A percentile compares a stretch with the other conserved stretches of the same genome.
phyloP scores from a whole-genome alignment of 148 eudicot genomes.

The Silene conica region DNA sequence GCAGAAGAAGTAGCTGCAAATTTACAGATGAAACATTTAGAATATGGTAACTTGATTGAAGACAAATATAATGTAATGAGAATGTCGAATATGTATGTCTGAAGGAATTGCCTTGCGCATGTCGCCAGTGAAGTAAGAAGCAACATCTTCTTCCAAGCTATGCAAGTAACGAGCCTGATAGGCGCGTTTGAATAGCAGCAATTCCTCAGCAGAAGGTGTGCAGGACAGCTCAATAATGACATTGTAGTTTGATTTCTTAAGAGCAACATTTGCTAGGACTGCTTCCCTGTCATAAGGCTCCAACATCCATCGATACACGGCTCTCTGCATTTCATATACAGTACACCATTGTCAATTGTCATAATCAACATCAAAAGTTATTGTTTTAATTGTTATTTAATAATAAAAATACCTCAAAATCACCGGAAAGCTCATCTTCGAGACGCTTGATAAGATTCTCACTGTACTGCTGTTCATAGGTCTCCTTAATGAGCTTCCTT shows the following conservation, averaged over 20 bases:
- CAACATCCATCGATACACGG: constrained; percentile 57
- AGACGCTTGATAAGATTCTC: constrained; percentile 60
- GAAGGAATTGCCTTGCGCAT: constrained; percentile 45
- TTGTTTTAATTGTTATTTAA: no score
- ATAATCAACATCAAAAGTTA: no score
- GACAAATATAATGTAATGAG: background rate
- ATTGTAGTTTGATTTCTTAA: constrained; percentile 44
- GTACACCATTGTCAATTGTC: no score
- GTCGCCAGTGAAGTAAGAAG: constrained; percentile 49
- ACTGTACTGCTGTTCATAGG: constrained; percentile 46
- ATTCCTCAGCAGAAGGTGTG: constrained; percentile 47
- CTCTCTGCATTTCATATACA: no score
- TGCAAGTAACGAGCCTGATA: constrained; percentile 55
- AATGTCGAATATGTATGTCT: background rate
- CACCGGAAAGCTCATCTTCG: constrained; percentile 62
- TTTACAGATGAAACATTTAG: background rate
- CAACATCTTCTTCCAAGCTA: constrained; percentile 73
- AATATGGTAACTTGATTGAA: background rate
- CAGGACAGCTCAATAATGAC: constrained; percentile 64
- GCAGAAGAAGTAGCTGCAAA: constrained; percentile 53
- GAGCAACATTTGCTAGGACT: constrained; percentile 46
- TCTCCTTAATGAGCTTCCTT: constrained; percentile 51
- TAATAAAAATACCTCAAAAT: no score
- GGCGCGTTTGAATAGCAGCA: constrained; percentile 55
- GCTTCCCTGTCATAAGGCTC: constrained; percentile 68